Percentiles rank a stretch among this genome's conserved stretches.
Evolutionary conservation across 1,284 basidiomycete genomes (phyloP).

Genomic region (Phellopilus nigrolimitatus): DNA sequence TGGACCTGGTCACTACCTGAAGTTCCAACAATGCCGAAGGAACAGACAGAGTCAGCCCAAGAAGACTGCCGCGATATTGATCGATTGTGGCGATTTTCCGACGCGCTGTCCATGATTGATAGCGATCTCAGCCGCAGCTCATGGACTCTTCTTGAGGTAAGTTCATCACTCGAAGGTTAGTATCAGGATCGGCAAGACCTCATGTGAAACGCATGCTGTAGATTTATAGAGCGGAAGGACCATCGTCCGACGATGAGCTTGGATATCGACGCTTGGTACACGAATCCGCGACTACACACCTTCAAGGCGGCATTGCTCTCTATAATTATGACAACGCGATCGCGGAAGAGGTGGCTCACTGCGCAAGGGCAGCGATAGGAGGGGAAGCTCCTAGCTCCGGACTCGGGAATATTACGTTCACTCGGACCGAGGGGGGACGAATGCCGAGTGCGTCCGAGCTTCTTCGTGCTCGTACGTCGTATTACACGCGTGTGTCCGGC

Average conservation of each 20-base stretch:
- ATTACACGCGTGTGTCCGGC: conserved; percentile 28
- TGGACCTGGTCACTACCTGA: conserved; percentile 5
- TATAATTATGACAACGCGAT: conserved; percentile 17
- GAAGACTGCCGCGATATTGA: background rate
- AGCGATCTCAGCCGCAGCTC: conserved; percentile 14
- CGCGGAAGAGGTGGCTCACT: conserved; percentile 2
- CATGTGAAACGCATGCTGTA: conserved; percentile 7
- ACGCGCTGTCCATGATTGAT: conserved; percentile 17
- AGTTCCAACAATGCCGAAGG: background rate
- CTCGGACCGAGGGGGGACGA: conserved; percentile 15
- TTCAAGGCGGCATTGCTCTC: conserved; percentile 16
- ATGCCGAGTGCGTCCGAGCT: conserved; percentile 16
- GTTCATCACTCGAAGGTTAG: background rate
- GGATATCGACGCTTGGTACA: conserved; percentile 10
- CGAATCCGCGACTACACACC: conserved; percentile 6
- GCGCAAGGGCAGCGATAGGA: background rate
- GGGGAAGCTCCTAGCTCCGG: background rate
- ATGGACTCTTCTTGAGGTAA: conserved; percentile 16
- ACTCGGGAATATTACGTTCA: background rate
- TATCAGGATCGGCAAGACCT: background rate
- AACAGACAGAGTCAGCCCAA: background rate
- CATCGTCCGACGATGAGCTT: conserved; percentile 12
- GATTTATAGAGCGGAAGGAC: conserved; percentile 1
- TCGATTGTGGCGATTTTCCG: conserved; percentile 14
- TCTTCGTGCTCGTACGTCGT: conserved; percentile 39